phyloP scores from a whole-genome alignment of 139 green algal species.

The Chlorella sp. region DNA sequence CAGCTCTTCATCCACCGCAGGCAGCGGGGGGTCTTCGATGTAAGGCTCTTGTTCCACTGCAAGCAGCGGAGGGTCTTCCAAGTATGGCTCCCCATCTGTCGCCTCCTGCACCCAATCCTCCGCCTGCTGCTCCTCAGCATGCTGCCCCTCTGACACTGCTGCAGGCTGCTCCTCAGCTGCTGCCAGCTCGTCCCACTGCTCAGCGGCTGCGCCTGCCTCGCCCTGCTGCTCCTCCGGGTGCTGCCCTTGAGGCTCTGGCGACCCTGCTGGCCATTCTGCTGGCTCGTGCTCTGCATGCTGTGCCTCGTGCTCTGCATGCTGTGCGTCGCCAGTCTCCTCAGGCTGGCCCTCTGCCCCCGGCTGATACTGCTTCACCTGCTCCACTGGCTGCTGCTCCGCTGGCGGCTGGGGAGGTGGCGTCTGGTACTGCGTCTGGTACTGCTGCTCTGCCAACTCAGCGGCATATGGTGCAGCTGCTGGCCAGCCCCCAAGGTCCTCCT shows the following conservation, averaged over 20 bases:
- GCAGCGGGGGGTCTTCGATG: not conserved
- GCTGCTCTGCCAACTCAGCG: not conserved
- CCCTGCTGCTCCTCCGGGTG: conserved; percentile 31
- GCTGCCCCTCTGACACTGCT: not conserved
- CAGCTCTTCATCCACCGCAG: not conserved
- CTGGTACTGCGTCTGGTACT: not conserved
- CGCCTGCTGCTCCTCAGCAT: not conserved
- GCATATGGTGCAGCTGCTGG: too few species aligned
- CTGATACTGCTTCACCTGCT: not conserved
- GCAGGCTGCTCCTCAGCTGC: not conserved
- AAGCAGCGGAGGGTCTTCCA: not conserved
- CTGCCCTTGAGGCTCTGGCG: conserved; percentile 9
- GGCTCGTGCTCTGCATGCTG: not conserved
- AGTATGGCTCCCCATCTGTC: not conserved
- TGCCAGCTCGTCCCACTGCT: conserved; percentile 31
- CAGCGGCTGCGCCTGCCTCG: not conserved
- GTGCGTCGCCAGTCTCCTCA: not conserved
- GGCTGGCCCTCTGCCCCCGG: not conserved
- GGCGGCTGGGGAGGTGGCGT: not conserved
- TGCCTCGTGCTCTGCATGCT: not conserved
- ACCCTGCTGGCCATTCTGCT: conserved; percentile 27
- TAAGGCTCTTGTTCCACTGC: not conserved
- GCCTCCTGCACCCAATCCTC: not conserved
- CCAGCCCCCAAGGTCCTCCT: not conserved
- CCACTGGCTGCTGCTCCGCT: not conserved